These are phyloP conservation scores for Xylariaceae sp. DNA, from an alignment of 2,329 filamentous ascomycete species.

Conservation along the genomic window DNA sequence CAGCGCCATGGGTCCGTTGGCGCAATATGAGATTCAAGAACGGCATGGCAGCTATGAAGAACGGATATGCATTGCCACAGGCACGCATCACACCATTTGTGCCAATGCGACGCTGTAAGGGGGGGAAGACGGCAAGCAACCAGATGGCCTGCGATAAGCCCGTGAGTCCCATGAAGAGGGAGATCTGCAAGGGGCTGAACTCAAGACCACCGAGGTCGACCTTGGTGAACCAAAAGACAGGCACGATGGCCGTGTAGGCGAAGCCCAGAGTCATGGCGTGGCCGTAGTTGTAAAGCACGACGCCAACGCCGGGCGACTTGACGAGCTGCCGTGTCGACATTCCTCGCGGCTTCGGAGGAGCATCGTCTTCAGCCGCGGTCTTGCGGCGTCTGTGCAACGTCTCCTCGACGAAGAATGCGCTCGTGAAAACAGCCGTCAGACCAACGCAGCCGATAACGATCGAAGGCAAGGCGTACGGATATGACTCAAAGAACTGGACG, in stretches of 20 bases:
- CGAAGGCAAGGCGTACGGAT: conserved; percentile 63
- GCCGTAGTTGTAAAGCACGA: conserved; percentile 61
- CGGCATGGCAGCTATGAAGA: conserved; percentile 55
- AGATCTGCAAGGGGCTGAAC: conserved; percentile 60
- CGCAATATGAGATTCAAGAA: conserved; percentile 54
- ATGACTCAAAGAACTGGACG: conserved; percentile 55
- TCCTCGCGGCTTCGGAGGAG: conserved; percentile 12
- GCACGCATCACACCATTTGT: conserved; percentile 60
- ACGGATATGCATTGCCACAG: conserved; percentile 57
- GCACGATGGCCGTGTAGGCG: conserved; percentile 65
- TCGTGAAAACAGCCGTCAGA: conserved; percentile 46
- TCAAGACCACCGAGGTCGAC: conserved; percentile 60
- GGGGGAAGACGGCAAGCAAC: conserved; percentile 67
- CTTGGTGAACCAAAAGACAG: conserved; percentile 65
- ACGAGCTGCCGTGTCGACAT: conserved; percentile 53
- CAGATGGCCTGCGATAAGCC: conserved; percentile 66
- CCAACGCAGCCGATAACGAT: conserved; percentile 54
- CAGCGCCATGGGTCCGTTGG: conserved; percentile 31
- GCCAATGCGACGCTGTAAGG: conserved; percentile 60
- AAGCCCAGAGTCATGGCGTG: conserved; percentile 67
- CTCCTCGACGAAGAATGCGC: conserved; percentile 58
- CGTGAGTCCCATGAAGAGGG: conserved; percentile 58
- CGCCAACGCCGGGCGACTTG: conserved; percentile 58
- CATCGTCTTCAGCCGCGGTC: conserved; percentile 2
- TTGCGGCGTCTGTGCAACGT: conserved; percentile 36